Base-by-base conservation (phyloP, 768 basidiomycete species). In the Termitomyces sp. region DNA sequence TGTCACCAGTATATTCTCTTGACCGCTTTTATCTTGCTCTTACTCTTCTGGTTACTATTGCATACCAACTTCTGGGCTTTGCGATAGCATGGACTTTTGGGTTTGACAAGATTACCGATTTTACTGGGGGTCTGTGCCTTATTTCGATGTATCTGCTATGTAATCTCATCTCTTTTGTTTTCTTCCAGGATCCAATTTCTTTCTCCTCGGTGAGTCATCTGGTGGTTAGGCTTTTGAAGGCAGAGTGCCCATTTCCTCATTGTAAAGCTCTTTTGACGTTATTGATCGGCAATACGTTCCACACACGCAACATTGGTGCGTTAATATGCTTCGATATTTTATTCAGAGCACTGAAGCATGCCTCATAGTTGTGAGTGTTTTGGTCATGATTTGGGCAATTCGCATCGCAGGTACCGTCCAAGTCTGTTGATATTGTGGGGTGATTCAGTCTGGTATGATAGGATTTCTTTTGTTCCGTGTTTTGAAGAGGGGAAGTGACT, bases 51-150 rank as follows among this genome's bases (percentile, higher is more conserved):
- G 72, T 83, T 32, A 84, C 81, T 0, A 63, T 76, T n/a, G 79
- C 61, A 63, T 89, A 81, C 65, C 87, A 88, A 64, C 71, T 83
- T 4, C 56, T 71, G 1, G 86, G 85, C 7, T 88, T 88, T 61
- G 74, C 77, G 4, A 81, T 88, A 54, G 85, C 86, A 7, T 88
- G 83, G 81, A 81, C 81, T 0, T 72, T 85, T 39, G 79, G 86
- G 72, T 85, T 87, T 62, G 86, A 89, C 69, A 88, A 89, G 66
- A 83, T 88, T 44, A 88, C 86, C 12, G 86, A 87, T 68, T 82
- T 86, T 56, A 85, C 82, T 2, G 82, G 83, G 60, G 78, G 79
- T 77, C 35, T 21, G 71, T 60, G 54, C 50, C 52, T 59, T 55
- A 48, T 46, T 55, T 82, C 17, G 83, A 83, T 49, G 32, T 25